Conservation (phyloP, 495 filamentous ascomycete species). For the Friedmanniomyces endolithicus region DNA sequence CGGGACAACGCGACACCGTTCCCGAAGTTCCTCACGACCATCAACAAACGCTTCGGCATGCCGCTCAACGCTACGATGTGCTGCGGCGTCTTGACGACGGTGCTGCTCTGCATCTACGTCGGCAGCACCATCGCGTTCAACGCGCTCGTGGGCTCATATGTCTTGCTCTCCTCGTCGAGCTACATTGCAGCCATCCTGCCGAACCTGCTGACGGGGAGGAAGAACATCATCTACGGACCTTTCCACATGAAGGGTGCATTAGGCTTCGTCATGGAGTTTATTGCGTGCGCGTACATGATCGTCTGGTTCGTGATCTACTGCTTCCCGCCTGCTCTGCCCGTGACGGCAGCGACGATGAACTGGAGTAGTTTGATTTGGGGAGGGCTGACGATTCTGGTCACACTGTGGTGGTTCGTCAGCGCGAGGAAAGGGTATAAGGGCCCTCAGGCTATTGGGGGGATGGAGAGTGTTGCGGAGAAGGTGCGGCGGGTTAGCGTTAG, state of each 20-base stretch:
- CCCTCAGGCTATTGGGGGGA: constrained; percentile 9
- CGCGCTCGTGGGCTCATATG: constrained; percentile 59
- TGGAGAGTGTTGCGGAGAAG: background rate
- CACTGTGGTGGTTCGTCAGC: constrained; percentile 16
- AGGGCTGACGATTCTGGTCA: constrained; percentile 22
- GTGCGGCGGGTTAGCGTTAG: background rate
- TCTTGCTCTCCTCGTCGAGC: constrained; percentile 57
- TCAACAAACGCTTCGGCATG: constrained; percentile 42
- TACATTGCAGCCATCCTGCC: constrained; percentile 65
- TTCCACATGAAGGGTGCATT: constrained; percentile 48
- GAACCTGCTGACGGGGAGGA: constrained; percentile 51
- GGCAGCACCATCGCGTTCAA: constrained; percentile 59
- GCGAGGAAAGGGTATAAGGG: constrained; percentile 20
- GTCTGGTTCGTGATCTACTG: constrained; percentile 60
- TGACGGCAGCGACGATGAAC: constrained; percentile 23
- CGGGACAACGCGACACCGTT: constrained; percentile 54
- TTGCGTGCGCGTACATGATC: constrained; percentile 50
- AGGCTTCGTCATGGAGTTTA: constrained; percentile 46
- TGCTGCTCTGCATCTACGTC: constrained; percentile 60
- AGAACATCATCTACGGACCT: constrained; percentile 49
- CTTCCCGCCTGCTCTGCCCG: constrained; percentile 38
- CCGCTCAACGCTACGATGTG: constrained; percentile 57
- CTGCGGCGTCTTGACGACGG: constrained; percentile 46
- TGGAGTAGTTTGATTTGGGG: constrained; percentile 19
- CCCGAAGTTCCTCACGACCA: constrained; percentile 31